Conservation (phyloP, 768 basidiomycete genomes). For the Mycena haematopus region DNA sequence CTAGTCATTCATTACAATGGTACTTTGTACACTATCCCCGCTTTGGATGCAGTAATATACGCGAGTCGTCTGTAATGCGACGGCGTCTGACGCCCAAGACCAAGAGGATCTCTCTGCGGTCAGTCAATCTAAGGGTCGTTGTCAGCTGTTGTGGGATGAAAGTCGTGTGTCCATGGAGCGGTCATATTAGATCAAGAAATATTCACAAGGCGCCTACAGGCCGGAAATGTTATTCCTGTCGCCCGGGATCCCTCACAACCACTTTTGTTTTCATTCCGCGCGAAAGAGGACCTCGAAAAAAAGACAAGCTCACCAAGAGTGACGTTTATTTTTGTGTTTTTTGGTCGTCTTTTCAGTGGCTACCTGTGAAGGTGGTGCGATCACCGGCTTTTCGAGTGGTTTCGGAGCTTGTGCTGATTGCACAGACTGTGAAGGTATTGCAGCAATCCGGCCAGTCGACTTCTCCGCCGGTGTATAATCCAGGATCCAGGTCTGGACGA, state of each 20-base stretch:
- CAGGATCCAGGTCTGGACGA: slow-evolving; percentile 76
- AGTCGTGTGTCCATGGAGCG: slow-evolving; percentile 20
- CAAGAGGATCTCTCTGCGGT: neutral
- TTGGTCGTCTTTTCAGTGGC: neutral
- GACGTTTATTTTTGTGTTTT: slow-evolving; percentile 25
- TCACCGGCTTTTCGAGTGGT: neutral
- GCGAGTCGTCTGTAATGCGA: neutral
- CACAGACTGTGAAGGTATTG: slow-evolving; percentile 6
- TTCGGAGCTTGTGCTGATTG: neutral
- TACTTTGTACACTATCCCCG: neutral
- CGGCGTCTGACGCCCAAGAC: neutral
- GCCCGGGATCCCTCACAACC: slow-evolving; percentile 72
- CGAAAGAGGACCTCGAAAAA: neutral
- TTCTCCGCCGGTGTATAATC: slow-evolving; percentile 45
- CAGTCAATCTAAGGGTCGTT: neutral
- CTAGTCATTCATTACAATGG: neutral
- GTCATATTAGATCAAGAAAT: slow-evolving; percentile 96
- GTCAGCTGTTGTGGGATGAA: slow-evolving; percentile 5
- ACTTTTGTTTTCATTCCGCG: slow-evolving; percentile 74
- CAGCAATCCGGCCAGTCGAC: slow-evolving; percentile 10
- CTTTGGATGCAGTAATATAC: neutral
- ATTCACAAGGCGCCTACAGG: slow-evolving; percentile 58
- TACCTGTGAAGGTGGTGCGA: neutral
- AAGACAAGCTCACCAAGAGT: slow-evolving; percentile 35
- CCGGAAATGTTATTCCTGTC: slow-evolving; percentile 29